These are phyloP conservation scores for Immersiella caudata DNA, from an alignment of 495 filamentous ascomycete genomes.

Conservation along the genomic window DNA sequence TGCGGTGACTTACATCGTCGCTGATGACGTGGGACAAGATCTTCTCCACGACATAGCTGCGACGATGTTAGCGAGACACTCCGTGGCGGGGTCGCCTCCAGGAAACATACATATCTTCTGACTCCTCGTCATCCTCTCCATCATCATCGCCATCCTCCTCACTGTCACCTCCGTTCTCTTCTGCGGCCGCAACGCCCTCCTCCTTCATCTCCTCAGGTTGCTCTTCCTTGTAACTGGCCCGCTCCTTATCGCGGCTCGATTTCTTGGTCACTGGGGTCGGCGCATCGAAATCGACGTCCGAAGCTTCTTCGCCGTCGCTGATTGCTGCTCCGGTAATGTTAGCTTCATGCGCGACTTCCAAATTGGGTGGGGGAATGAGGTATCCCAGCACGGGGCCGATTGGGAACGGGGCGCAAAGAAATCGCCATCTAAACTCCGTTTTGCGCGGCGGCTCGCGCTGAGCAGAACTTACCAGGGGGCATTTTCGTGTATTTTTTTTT, in stretches of 20 bases:
- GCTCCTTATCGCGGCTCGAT: constrained; percentile 33
- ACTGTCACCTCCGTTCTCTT: constrained; percentile 35
- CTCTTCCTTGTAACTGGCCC: constrained; percentile 14
- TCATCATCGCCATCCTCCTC: constrained; percentile 45
- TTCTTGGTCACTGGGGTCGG: constrained; percentile 24
- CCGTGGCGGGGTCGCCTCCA: neutral
- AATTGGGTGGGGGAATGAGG: neutral
- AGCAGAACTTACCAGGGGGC: constrained; percentile 30
- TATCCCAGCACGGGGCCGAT: neutral
- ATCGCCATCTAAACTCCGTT: neutral
- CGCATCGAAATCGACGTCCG: constrained; percentile 33
- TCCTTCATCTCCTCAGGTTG: constrained; percentile 25
- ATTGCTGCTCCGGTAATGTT: constrained; percentile 34
- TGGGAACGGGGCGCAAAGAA: neutral
- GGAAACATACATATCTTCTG: constrained; percentile 42
- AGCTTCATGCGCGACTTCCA: neutral
- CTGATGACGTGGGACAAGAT: constrained; percentile 58
- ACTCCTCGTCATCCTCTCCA: constrained; percentile 43
- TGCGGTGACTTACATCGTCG: constrained; percentile 43
- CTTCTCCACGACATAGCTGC: constrained; percentile 60
- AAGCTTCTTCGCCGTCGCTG: constrained; percentile 45
- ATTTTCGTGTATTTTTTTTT: constrained; percentile 10
- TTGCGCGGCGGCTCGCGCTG: neutral
- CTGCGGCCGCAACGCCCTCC: constrained; percentile 20
- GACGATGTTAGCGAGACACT: neutral